phyloP scores from a whole-genome alignment of 257 asterid species.

The Salvia hispanica region DNA sequence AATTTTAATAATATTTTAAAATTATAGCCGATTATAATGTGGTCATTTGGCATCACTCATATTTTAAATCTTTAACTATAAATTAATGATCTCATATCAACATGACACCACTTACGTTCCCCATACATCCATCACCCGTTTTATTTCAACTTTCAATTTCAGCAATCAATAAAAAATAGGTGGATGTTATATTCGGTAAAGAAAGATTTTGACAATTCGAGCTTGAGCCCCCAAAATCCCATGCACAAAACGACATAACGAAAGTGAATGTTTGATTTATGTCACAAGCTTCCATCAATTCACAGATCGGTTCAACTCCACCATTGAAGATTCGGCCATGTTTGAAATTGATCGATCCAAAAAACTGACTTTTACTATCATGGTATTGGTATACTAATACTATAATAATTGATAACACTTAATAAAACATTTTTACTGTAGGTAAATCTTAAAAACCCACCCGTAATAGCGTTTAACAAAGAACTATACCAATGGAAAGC shows the following conservation, averaged over 20 bases:
- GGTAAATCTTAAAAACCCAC: too few relatives aligned
- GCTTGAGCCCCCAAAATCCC: background rate
- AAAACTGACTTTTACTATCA: background rate
- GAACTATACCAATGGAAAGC: too few relatives aligned
- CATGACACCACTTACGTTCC: slow-evolving; percentile 23
- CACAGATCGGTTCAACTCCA: slow-evolving; percentile 25
- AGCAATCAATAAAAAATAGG: slow-evolving; percentile 17
- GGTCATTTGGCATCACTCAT: too few relatives aligned
- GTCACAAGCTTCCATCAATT: slow-evolving; percentile 17
- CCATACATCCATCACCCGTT: slow-evolving; percentile 20
- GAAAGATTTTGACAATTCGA: background rate
- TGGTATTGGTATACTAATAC: too few relatives aligned
- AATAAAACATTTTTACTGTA: too few relatives aligned
- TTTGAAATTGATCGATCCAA: slow-evolving; percentile 8
- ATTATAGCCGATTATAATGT: too few relatives aligned
- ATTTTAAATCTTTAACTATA: background rate
- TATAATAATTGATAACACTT: slow-evolving; percentile 1
- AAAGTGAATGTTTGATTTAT: slow-evolving; percentile 7
- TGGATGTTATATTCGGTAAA: background rate
- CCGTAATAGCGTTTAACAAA: too few relatives aligned
- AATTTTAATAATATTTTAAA: too few relatives aligned
- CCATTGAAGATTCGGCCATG: slow-evolving; percentile 25
- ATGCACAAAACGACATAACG: slow-evolving; percentile 23
- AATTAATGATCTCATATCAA: too few relatives aligned
- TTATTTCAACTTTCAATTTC: background rate